These are phyloP conservation scores for Royoungia palumana DNA, from an alignment of 768 basidiomycete genomes.

Conservation along the genomic window DNA sequence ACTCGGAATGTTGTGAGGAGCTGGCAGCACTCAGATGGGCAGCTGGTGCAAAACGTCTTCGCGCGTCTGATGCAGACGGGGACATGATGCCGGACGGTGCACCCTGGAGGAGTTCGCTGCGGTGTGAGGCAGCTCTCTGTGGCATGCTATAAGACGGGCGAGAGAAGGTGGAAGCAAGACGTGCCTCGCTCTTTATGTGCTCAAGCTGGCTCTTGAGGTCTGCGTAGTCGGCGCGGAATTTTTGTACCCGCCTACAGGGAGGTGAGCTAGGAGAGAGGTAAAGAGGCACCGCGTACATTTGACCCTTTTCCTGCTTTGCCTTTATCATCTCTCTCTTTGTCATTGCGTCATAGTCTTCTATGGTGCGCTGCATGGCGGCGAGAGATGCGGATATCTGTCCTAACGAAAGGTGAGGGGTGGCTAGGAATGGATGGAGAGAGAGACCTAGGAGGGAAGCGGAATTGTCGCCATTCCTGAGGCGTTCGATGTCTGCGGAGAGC, in stretches of 20 bases:
- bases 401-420: constrained; percentile 36
- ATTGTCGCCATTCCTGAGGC: constrained; percentile 74
- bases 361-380: constrained; percentile 89
- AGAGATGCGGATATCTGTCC: constrained; percentile 98
- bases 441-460: constrained; percentile 82
- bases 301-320: constrained; percentile 94
- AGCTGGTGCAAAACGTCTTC: constrained; percentile 55
- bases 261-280: constrained; percentile 2
- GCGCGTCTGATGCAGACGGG: constrained; percentile 43
- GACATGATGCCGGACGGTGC: constrained; percentile 38
- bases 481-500: constrained; percentile 81
- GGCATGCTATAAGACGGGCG: background rate
- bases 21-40: constrained; percentile 34
- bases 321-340: constrained; percentile 94
- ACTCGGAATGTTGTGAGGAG: constrained; percentile 72
- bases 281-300: constrained; percentile 57
- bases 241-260: constrained; percentile 76
- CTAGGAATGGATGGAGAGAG: constrained; percentile 12
- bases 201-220: constrained; percentile 86
- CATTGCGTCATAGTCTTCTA: constrained; percentile 98
- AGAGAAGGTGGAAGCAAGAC: background rate
- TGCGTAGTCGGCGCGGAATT: constrained; percentile 83
- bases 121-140: constrained; percentile 58
- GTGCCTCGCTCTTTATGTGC: constrained; percentile 57
- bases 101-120: constrained; percentile 61